Base-by-base conservation (phyloP, 2,329 filamentous ascomycete species). In the Exophiala sideris region DNA sequence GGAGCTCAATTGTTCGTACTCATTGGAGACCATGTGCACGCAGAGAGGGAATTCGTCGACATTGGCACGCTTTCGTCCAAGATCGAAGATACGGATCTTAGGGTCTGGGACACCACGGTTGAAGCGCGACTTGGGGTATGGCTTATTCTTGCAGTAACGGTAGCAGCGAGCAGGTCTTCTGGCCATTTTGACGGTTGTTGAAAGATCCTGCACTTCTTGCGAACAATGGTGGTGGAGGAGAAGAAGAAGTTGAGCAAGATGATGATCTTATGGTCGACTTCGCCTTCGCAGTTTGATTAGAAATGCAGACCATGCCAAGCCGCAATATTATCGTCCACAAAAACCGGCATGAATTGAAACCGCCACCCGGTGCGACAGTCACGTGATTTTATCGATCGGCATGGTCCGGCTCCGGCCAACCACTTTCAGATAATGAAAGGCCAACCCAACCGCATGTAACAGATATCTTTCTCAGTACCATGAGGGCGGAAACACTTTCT, bases 131-230 rank as follows among this genome's bases (percentile, higher is more conserved):
- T 99, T 29, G 5, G 24, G 24, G 24, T 29, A 29, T 2, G 24
- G 24, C 18, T 96, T 96, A 88, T 97, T 99, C 90, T 99, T 99
- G 91, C 94, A 99, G 89, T 99, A 99, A 76, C 94, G 88, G 86
- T 96, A 99, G 84, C 94, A 99, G 84, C 94, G 89, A 75, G 94
- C 94, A 75, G 94, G 94, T 88, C 94, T 91, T 80, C 94, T 91
- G 75, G 94, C 94, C 94, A 99, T 99, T 83, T 87, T 91, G 87
- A 86, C 84, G 73, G 74, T 73, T 76, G 75, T 74, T 74, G 76
- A 71, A 70, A 65, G 50, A 64, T 60, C 63, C 62, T 67, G 73
- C 72, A 73, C 70, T 76, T 76, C 71, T 68, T 75, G 71, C 73
- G 73, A 74, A 76, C 71, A 71, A 66, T 70, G 64, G 66, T 58